Percentiles rank a stretch among this genome's conserved stretches.
These are phyloP conservation scores for Aphelidium insulamus DNA, from an alignment of 371 early-diverging fungal genomes.

Conservation along the genomic window DNA sequence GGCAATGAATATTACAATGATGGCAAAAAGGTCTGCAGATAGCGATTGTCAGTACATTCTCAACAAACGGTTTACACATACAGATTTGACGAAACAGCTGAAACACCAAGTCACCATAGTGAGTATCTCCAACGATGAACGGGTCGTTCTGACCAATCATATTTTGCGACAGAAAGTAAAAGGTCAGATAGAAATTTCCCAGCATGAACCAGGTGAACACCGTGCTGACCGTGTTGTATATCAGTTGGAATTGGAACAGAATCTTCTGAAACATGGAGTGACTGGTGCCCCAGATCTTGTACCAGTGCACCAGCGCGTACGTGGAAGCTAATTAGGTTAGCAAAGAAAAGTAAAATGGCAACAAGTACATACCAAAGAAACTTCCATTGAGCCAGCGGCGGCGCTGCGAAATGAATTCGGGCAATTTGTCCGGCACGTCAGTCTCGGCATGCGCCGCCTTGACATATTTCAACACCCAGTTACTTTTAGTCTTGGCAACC, in stretches of 20 bases:
- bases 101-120: slow-evolving; percentile 1
- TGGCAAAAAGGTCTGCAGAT: slow-evolving; percentile 48
- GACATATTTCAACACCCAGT: slow-evolving; percentile 46
- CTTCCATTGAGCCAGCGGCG: slow-evolving; percentile 88
- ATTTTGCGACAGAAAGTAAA: slow-evolving; percentile 36
- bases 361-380: slow-evolving; percentile 25
- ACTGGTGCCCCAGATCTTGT: slow-evolving; percentile 28
- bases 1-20: slow-evolving; percentile 52
- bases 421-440: slow-evolving; percentile 55
- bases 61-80: slow-evolving; percentile 30
- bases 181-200: slow-evolving; percentile 69
- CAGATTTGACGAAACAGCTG: slow-evolving; percentile 35
- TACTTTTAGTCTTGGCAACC: slow-evolving; percentile 43
- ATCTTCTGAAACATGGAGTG: slow-evolving; percentile 36
- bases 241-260: slow-evolving; percentile 30
- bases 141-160: slow-evolving; percentile 22
- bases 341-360: background rate
- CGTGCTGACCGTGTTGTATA: slow-evolving; percentile 32
- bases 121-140: slow-evolving; percentile 11
- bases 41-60: slow-evolving; percentile 32
- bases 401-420: slow-evolving; percentile 76
- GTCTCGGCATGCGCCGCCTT: slow-evolving; percentile 50
- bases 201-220: slow-evolving; percentile 53
- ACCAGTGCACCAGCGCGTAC: slow-evolving; percentile 26
- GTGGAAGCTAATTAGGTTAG: slow-evolving; percentile 41